A percentile compares a stretch with the other conserved stretches of the same genome.
Evolutionary conservation across 1,284 basidiomycete genomes (phyloP).

Genomic region (Boletus mariae): DNA sequence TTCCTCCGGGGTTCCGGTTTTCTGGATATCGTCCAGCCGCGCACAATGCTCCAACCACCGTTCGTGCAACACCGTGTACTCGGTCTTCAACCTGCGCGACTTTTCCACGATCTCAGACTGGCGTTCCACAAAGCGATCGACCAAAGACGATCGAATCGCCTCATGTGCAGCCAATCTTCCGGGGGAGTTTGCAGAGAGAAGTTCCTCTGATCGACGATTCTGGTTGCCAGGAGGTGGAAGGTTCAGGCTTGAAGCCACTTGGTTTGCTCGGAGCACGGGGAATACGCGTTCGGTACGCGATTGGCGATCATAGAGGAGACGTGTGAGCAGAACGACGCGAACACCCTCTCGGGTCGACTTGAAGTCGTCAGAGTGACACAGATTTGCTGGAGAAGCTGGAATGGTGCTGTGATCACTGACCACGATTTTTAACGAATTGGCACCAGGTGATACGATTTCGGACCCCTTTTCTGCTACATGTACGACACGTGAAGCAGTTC

Average conservation of each 20-base stretch:
- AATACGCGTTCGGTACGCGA: conserved; percentile 57
- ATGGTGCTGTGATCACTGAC: conserved; percentile 30
- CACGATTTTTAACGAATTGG: conserved; percentile 26
- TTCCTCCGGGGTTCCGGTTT: conserved; percentile 30
- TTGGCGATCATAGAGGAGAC: conserved; percentile 56
- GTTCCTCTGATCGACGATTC: conserved; percentile 44
- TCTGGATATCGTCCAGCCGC: conserved; percentile 50
- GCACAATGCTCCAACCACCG: conserved; percentile 71
- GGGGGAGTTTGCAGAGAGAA: conserved; percentile 38
- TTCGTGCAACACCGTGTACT: conserved; percentile 68
- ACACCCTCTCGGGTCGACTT: conserved; percentile 55
- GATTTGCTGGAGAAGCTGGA: conserved; percentile 8
- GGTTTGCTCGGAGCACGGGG: conserved; percentile 61
- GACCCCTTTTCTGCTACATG: conserved; percentile 16
- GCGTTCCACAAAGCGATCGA: conserved; percentile 51
- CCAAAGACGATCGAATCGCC: conserved; percentile 45
- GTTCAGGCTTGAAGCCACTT: conserved; percentile 37
- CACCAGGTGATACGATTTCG: conserved; percentile 11
- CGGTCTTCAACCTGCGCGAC: conserved; percentile 51
- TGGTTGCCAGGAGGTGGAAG: conserved; percentile 19
- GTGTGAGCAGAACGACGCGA: conserved; percentile 55
- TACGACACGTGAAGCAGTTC: conserved; percentile 10
- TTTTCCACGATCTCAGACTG: conserved; percentile 54
- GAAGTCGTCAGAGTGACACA: conserved; percentile 31
- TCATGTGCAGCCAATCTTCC: conserved; percentile 38